Percentiles rank a stretch among this genome's conserved stretches.
Conservation (phyloP, 73 alveolate genomes). For the Stentor roeselii region DNA sequence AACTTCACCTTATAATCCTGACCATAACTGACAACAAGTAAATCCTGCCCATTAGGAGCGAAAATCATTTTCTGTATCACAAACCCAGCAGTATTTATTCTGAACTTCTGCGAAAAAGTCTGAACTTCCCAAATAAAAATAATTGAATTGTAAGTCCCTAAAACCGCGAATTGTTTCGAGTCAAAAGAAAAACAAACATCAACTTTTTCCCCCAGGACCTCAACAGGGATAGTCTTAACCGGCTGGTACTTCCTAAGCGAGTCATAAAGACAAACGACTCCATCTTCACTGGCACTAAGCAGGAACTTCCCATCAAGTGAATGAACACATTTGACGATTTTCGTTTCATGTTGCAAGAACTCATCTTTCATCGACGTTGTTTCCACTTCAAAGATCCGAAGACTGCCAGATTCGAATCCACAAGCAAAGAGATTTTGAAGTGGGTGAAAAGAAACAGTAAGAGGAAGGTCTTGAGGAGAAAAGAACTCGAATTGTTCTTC, state of each 20-base stretch:
- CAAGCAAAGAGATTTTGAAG: slow-evolving; percentile 49
- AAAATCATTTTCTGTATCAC: not conserved
- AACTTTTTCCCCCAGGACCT: slow-evolving; percentile 53
- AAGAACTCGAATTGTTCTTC: slow-evolving; percentile 60
- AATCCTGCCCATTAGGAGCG: slow-evolving; percentile 35
- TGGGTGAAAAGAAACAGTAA: slow-evolving; percentile 64
- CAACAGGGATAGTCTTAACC: slow-evolving; percentile 52
- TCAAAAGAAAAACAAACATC: slow-evolving; percentile 38
- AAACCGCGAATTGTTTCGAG: not conserved
- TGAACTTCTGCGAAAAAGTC: slow-evolving; percentile 33
- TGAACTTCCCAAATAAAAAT: slow-evolving; percentile 26
- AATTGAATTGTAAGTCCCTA: slow-evolving; percentile 31
- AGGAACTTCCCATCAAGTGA: slow-evolving; percentile 51
- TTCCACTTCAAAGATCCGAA: slow-evolving; percentile 65
- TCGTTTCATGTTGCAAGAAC: slow-evolving; percentile 47
- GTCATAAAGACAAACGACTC: slow-evolving; percentile 55
- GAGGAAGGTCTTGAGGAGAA: slow-evolving; percentile 59
- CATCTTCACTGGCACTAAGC: slow-evolving; percentile 63
- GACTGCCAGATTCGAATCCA: slow-evolving; percentile 64
- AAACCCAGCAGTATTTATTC: slow-evolving; percentile 22
- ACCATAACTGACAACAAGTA: slow-evolving; percentile 45
- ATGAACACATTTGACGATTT: slow-evolving; percentile 38
- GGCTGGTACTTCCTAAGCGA: slow-evolving; percentile 61
- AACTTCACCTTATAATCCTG: slow-evolving; percentile 34
- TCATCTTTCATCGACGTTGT: slow-evolving; percentile 61